phyloP scores from a whole-genome alignment of 768 basidiomycete species.

The Nidularia sp. region DNA sequence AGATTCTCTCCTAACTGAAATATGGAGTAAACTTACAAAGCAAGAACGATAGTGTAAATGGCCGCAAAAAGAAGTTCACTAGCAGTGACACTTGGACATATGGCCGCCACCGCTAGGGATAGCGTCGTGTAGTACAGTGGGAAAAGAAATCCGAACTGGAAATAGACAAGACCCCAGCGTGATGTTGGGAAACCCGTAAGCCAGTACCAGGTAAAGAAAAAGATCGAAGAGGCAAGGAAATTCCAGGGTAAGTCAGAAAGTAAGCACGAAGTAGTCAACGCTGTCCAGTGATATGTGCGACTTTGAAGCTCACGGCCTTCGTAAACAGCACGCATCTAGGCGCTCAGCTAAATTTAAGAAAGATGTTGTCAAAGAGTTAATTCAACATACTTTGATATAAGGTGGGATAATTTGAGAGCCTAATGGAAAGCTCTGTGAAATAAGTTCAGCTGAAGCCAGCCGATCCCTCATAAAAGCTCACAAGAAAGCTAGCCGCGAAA shows the following conservation, averaged over 20 bases:
- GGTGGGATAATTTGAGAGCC: constrained; percentile 63
- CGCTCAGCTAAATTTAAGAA: background rate
- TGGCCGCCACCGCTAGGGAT: constrained; percentile 56
- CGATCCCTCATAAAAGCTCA: background rate
- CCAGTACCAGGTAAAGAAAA: constrained; percentile 75
- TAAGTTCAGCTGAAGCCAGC: background rate
- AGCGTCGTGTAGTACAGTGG: constrained; percentile 65
- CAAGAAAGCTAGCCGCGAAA: background rate
- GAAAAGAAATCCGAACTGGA: constrained; percentile 51
- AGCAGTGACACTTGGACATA: constrained; percentile 57
- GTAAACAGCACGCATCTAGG: constrained; percentile 52
- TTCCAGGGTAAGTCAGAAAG: constrained; percentile 64
- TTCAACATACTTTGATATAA: constrained; percentile 38
- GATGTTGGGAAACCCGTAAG: constrained; percentile 56
- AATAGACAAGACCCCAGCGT: constrained; percentile 56
- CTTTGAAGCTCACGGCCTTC: constrained; percentile 66
- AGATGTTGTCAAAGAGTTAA: too few species aligned
- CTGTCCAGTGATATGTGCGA: constrained; percentile 64
- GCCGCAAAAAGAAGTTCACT: constrained; percentile 55
- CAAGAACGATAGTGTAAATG: constrained; percentile 59
- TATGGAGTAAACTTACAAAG: constrained; percentile 41
- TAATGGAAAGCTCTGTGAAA: constrained; percentile 39
- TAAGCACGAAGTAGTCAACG: constrained; percentile 51
- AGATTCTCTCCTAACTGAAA: constrained; percentile 4
- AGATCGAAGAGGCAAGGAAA: constrained; percentile 52